A percentile compares a stretch with the other conserved stretches of the same genome.
phyloP scores from a whole-genome alignment of 2,329 filamentous ascomycete genomes.

The Fusarium napiforme region DNA sequence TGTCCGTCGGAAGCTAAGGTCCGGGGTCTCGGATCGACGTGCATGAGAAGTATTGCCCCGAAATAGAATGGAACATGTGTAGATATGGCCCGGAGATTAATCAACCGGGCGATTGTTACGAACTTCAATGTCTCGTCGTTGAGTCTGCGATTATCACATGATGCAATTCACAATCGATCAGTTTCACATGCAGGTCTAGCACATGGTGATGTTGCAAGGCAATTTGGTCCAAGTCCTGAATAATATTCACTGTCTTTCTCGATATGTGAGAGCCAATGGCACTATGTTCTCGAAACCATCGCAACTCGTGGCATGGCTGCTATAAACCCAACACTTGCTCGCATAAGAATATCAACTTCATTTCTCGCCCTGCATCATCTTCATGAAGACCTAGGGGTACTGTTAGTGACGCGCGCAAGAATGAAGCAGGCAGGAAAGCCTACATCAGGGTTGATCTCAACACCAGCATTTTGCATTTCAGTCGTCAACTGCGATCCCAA shows the following conservation, averaged over 20 bases:
- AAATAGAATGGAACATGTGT: not conserved
- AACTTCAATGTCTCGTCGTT: not conserved
- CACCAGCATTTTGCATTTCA: conserved; percentile 38
- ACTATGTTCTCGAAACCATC: not conserved
- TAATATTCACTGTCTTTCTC: not conserved
- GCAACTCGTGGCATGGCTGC: not conserved
- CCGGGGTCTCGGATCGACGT: not conserved
- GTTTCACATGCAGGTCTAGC: not conserved
- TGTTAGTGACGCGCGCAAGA: not conserved
- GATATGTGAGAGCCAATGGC: not conserved
- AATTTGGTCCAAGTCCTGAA: not conserved
- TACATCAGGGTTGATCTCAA: conserved; percentile 38
- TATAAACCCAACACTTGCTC: not conserved
- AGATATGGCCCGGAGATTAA: not conserved
- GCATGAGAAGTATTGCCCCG: not conserved
- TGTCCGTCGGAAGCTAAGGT: not conserved
- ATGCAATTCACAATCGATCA: not conserved
- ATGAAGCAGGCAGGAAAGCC: not conserved
- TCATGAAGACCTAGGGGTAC: conserved; percentile 24
- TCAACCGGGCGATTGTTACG: too few relatives aligned
- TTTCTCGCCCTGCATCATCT: conserved; percentile 21
- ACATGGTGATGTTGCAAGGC: not conserved
- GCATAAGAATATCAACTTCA: not conserved
- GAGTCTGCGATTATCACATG: not conserved
- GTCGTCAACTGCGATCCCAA: conserved; percentile 17